Conservation (phyloP, 1,139 yeast species). For the Lodderomyces parapsilosis region DNA sequence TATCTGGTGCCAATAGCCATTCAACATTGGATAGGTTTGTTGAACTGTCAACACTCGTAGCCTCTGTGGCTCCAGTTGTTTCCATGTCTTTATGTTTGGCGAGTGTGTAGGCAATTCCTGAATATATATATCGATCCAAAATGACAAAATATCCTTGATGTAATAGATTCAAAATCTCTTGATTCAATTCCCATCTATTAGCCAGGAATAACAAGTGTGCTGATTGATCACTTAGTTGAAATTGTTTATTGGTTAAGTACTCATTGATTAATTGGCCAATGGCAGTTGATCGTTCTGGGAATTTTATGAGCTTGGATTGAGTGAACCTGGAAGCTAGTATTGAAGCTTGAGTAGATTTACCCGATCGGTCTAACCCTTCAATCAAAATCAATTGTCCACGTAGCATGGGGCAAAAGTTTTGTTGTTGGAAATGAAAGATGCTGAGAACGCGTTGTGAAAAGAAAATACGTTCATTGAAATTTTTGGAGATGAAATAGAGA, state of each 20-base stretch:
- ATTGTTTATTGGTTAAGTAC: conserved; percentile 57
- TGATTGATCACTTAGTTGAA: conserved; percentile 64
- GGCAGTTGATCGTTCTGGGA: conserved; percentile 83
- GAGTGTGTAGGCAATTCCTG: conserved; percentile 89
- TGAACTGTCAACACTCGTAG: conserved; percentile 2
- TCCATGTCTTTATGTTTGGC: conserved; percentile 52
- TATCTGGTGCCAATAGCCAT: conserved; percentile 84
- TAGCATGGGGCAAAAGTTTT: no score
- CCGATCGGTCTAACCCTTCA: conserved; percentile 94
- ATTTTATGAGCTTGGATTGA: conserved; percentile 57
- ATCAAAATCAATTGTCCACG: conserved; percentile 77
- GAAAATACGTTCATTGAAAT: no score
- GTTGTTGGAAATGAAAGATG: no score
- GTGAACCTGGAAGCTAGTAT: conserved; percentile 39
- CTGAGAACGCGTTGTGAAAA: no score
- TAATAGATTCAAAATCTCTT: conserved; percentile 46
- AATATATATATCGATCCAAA: conserved; percentile 84
- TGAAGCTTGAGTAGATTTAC: conserved; percentile 86
- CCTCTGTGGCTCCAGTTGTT: conserved; percentile 1
- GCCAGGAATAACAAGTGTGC: conserved; percentile 90
- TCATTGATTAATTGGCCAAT: conserved; percentile 77
- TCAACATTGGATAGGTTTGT: conserved; percentile 34
- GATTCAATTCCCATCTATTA: conserved; percentile 84
- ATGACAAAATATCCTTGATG: conserved; percentile 59
- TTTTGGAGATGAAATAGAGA: no score